Evolutionary conservation across 805 yeast species (phyloP).

Genomic region (Zygotorulaspora danielsina): DNA sequence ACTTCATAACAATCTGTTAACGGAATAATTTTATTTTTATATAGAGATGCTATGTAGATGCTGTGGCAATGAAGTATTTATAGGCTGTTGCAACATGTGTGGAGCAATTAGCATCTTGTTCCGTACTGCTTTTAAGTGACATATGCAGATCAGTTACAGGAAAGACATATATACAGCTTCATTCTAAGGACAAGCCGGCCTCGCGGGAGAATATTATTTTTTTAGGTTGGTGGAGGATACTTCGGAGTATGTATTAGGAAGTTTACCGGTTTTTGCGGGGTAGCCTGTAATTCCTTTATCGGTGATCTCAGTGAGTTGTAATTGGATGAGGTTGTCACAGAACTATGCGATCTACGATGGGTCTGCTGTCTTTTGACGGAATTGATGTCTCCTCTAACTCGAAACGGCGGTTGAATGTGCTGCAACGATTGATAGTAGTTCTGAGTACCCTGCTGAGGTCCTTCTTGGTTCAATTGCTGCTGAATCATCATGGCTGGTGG

Average conservation of each 20-base stretch:
- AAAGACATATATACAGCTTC: too few relatives aligned
- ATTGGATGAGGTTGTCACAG: slow-evolving; percentile 15
- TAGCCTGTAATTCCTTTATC: slow-evolving; percentile 11
- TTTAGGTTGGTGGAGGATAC: slow-evolving; percentile 32
- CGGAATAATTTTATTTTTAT: too few relatives aligned
- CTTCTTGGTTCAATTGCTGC: slow-evolving; percentile 9
- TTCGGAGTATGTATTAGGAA: slow-evolving; percentile 34
- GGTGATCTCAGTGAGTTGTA: slow-evolving; percentile 15
- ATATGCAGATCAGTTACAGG: too few relatives aligned
- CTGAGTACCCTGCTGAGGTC: slow-evolving; percentile 6
- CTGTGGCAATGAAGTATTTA: too few relatives aligned
- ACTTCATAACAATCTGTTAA: too few relatives aligned
- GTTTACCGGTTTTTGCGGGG: slow-evolving; percentile 27
- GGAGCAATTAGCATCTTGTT: too few relatives aligned
- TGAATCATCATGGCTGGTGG: slow-evolving; percentile 9
- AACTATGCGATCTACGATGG: slow-evolving; percentile 32
- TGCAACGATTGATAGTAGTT: slow-evolving; percentile 10
- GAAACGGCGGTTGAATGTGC: slow-evolving; percentile 8
- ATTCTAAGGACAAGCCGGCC: too few relatives aligned
- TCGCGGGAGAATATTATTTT: too few relatives aligned
- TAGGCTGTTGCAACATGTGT: too few relatives aligned
- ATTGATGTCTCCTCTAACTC: slow-evolving; percentile 8
- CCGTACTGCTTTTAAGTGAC: too few relatives aligned
- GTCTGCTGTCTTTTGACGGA: slow-evolving; percentile 9
- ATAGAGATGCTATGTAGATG: too few relatives aligned